Percentiles rank a stretch among this genome's conserved stretches.
Evolutionary conservation across 768 basidiomycete genomes (phyloP).

Genomic region (Hericium rajendrae): DNA sequence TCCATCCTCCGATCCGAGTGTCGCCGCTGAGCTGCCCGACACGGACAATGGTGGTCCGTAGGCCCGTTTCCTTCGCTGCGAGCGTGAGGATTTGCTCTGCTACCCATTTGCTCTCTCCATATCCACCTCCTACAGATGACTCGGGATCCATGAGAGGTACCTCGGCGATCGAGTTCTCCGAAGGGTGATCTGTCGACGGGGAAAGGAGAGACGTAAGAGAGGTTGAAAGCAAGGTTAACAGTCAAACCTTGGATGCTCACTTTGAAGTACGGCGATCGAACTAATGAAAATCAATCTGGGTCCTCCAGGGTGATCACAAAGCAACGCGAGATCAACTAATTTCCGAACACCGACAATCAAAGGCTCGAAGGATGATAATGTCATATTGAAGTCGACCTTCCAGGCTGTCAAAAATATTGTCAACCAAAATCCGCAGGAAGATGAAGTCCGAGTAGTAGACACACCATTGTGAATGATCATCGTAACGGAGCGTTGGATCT

Average conservation of each 20-base stretch:
- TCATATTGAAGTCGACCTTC: conserved; percentile 1
- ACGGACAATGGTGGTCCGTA: conserved; percentile 4
- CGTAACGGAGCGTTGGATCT: not conserved
- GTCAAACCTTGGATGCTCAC: not conserved
- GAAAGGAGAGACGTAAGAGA: not conserved
- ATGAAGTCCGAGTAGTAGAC: not conserved
- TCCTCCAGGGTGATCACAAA: not conserved
- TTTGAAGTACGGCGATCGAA: not conserved
- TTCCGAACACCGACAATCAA: not conserved
- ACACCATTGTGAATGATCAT: not conserved
- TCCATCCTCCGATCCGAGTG: not conserved
- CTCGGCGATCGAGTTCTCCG: too few species aligned
- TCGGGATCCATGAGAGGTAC: not conserved
- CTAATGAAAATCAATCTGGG: not conserved
- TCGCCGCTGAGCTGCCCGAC: conserved; percentile 11
- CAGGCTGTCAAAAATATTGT: not conserved
- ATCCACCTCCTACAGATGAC: not conserved
- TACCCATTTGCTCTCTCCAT: conserved; percentile 15
- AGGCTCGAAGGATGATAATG: not conserved
- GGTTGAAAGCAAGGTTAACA: not conserved
- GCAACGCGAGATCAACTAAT: not conserved
- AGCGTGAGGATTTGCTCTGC: conserved; percentile 12
- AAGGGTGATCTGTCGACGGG: not conserved
- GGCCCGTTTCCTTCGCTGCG: not conserved
- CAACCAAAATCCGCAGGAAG: not conserved